Evolutionary conservation across 1,284 basidiomycete genomes (phyloP), one percentile per base, ranked within the genome.

Genomic region (Dichomitus squalens): DNA sequence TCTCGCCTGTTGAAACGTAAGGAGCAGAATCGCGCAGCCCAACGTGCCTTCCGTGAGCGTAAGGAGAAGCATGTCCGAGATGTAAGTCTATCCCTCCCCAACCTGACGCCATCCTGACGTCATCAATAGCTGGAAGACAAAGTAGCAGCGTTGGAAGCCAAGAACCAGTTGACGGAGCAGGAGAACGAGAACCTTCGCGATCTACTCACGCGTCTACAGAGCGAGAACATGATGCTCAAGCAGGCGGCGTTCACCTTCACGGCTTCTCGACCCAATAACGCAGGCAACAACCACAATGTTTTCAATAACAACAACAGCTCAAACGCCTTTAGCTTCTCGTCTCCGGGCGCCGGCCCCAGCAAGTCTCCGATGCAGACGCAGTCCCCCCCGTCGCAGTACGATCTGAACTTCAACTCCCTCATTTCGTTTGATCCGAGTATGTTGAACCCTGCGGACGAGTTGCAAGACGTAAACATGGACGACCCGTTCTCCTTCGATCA

Each of bases 1-100:
- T 73, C 79, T 8, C 82, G 90, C 21, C 73, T 92, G 4, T 63
- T 90, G 60, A 93, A 92, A 68, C 86, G 91, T 60, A 94, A 94
- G 73, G 92, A 93, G 67, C 91, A 94, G 72, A 94, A 94, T 65
- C 80, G 91, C 49, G 92, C 92, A 1, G 91, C 91, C 11, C 92
- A 94, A 70, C 83, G 91, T 53, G 92, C 92, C 0, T 94, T 93
- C 75, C 79, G 91, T 48, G 91, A 93, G 71, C 83, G 92, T 55
- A 93, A 93, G 75, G 91, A 94, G 74, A 92, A 90, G 67, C 92
- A 93, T 73, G 92, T 93, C 59, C 90, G 90, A 71, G 92, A 93
- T 68, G 92, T 93, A 68, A 76, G 89, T 81, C 36, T 16, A 7
- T 11, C 1, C 27, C 18, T 58, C 49, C 54, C 29, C 12, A 18